Evolutionary conservation across 768 basidiomycete genomes (phyloP), one percentile per base, ranked within the genome.

Genomic region (Psilocybe subaeruginosa): DNA sequence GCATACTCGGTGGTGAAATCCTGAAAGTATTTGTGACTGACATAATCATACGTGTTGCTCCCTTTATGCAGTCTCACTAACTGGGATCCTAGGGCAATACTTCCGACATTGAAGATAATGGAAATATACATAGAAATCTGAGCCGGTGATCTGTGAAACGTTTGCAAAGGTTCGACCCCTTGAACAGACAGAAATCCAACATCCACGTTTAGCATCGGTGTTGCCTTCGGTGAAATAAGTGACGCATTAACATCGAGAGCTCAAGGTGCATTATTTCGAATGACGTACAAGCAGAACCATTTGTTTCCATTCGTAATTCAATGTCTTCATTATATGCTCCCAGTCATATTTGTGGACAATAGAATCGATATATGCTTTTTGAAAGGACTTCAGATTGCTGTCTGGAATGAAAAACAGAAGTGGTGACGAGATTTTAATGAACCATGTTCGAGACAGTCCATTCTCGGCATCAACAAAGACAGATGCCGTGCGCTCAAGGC

Each of bases 141-240:
- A 0, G 80, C 75, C 0, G 79, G 66, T 14, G 78, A 80, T 45
- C 62, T 55, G 17, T 12, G 57, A 55, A 5, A 55, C 49, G 11
- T 57, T 63, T 19, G n/a, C 11, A 35, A 27, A 19, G 6, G 62
- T 60, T 78, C 74, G 8, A 78, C 69, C 37, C 71, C 75, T 56
- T 76, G 75, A 52, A 87, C 83, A 0, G 83, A 79, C 17, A 89
- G 72, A 62, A 88, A 85, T 0, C 77, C 81, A 0, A 89, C 82
- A 51, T 87, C 85, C 9, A 80, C 83, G 33, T 81, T 82, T n/a
- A 88, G 68, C 4, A 88, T 68, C 3, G 87, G 82, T 1, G 82
- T 84, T 3, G 79, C 80, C 86, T 88, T 17, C 30, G n/a, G 31
- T 12, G 6, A 51, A 51, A 33, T 17, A n/a, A 53, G 3, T 35